Base-by-base conservation (phyloP, 148 eudicot genomes). In the Heliosperma pusillum region DNA sequence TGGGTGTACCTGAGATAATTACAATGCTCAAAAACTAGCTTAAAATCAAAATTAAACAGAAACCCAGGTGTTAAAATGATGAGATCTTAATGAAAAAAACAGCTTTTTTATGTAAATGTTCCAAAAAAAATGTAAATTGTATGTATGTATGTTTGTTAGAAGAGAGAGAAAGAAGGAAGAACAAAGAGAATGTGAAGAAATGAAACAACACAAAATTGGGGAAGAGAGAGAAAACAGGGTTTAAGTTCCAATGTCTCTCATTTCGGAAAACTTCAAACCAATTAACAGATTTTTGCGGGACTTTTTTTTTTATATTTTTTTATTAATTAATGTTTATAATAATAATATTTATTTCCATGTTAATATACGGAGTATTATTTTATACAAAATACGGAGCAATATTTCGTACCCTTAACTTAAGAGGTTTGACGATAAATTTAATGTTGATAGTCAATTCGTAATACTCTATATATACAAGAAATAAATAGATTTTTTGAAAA, bases 181-280 rank as follows among this genome's bases (percentile, higher is more conserved):
- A 20, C 13, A 67, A 67, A 71, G 64, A 64, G 62, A 71, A 61
- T 9, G 52, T 20, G 36, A 29, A 36, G 11, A 25, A 6, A 3
- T 4, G 4, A 66, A 62, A 74, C 57, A 69, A 80, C 74, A 70
- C 10, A 61, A 70, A 40, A 66, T 12, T 61, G 33, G 33, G 68
- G 55, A 50, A 72, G 73, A 79, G 73, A 79, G 74, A 74, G 70
- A 73, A 79, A 69, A 59, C 20, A 52, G 82, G 82, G 82, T 74
- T 79, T 72, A 55, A 57, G 75, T 67, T 36, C 53, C 44, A 53
- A 20, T 40, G 62, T 61, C 33, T 67, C 61, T 17, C 61, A 69
- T 63, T 20, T 66, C 22, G 19, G n/a, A 64, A 63, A 55, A 56
- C 73, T 80, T 76, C 74, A 74, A 81, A 73, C 80, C 83, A 81